phyloP scores from a whole-genome alignment of 129 eudicot genomes.

The Deinandra increscens region DNA sequence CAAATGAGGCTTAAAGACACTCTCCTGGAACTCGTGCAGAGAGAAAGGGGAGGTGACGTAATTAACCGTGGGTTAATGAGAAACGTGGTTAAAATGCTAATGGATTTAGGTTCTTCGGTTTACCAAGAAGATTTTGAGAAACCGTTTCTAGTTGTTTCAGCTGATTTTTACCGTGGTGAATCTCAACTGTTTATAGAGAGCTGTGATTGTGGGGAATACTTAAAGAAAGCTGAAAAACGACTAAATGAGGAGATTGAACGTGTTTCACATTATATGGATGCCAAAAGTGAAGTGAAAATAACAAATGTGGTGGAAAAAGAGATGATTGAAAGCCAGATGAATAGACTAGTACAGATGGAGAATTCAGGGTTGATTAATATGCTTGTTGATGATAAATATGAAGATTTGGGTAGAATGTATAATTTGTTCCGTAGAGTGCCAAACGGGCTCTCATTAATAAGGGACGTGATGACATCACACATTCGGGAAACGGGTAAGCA shows the following conservation, averaged over 20 bases:
- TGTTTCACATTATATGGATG: slow-evolving; percentile 49
- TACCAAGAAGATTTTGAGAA: slow-evolving; percentile 61
- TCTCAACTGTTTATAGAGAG: slow-evolving; percentile 54
- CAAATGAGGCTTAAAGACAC: slow-evolving; percentile 45
- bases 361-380: slow-evolving; percentile 49
- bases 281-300: slow-evolving; percentile 49
- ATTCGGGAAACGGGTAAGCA: slow-evolving; percentile 55
- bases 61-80: slow-evolving; percentile 57
- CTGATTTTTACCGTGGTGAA: slow-evolving; percentile 43
- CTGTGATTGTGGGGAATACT: slow-evolving; percentile 60
- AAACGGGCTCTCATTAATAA: slow-evolving; percentile 35
- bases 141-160: slow-evolving; percentile 51
- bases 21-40: slow-evolving; percentile 46
- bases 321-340: slow-evolving; percentile 53
- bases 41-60: slow-evolving; percentile 50
- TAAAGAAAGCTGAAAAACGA: slow-evolving; percentile 57
- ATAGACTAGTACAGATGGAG: slow-evolving; percentile 38
- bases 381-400: slow-evolving; percentile 53
- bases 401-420: slow-evolving; percentile 54
- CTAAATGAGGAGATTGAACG: slow-evolving; percentile 58
- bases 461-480: slow-evolving; percentile 61
- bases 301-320: slow-evolving; percentile 29
- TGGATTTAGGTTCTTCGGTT: slow-evolving; percentile 49
- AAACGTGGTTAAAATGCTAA: slow-evolving; percentile 56
- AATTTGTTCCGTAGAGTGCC: slow-evolving; percentile 50